Percentiles rank a stretch among this genome's conserved stretches.
Conservation (phyloP, 1,284 basidiomycete genomes). For the Hypsizygus ulmarius region DNA sequence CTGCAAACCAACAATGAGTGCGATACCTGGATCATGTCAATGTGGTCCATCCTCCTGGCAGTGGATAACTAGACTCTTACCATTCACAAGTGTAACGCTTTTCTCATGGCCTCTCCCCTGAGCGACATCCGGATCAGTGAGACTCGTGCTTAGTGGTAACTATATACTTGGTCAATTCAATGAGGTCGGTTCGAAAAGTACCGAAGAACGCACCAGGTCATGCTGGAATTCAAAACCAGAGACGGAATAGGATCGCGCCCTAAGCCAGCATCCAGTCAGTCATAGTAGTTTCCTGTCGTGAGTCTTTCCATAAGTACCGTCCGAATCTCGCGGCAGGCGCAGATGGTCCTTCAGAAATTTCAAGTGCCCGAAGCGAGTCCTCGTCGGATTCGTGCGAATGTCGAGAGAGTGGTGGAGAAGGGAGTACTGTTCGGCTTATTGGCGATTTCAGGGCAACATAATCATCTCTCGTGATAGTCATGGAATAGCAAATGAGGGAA, state of each 20-base stretch:
- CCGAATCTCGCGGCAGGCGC: slow-evolving; percentile 27
- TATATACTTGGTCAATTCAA: slow-evolving; percentile 10
- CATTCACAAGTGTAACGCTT: slow-evolving; percentile 74
- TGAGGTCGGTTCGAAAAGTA: background rate
- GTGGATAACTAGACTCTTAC: slow-evolving; percentile 39
- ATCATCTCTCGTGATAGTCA: slow-evolving; percentile 29
- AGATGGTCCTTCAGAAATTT: slow-evolving; percentile 63
- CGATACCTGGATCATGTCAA: slow-evolving; percentile 53
- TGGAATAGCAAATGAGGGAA: slow-evolving; percentile 4
- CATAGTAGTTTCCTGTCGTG: background rate
- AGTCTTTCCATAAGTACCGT: slow-evolving; percentile 26
- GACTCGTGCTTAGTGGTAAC: slow-evolving; percentile 72
- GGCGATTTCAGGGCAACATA: slow-evolving; percentile 44
- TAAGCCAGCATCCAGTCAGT: slow-evolving; percentile 2
- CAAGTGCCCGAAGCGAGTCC: slow-evolving; percentile 71
- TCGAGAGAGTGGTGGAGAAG: slow-evolving; percentile 43
- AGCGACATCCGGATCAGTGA: slow-evolving; percentile 60
- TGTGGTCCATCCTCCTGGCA: slow-evolving; percentile 4
- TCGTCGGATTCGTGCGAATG: slow-evolving; percentile 64
- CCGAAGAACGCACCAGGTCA: slow-evolving; percentile 44
- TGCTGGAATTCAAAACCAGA: slow-evolving; percentile 30
- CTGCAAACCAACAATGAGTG: slow-evolving; percentile 79
- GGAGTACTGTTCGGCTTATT: slow-evolving; percentile 26
- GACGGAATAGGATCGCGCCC: slow-evolving; percentile 19
- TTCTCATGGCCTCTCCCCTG: slow-evolving; percentile 56